Base-by-base conservation (phyloP, 805 yeast genomes). In the Kregervanrija fluxuum region DNA sequence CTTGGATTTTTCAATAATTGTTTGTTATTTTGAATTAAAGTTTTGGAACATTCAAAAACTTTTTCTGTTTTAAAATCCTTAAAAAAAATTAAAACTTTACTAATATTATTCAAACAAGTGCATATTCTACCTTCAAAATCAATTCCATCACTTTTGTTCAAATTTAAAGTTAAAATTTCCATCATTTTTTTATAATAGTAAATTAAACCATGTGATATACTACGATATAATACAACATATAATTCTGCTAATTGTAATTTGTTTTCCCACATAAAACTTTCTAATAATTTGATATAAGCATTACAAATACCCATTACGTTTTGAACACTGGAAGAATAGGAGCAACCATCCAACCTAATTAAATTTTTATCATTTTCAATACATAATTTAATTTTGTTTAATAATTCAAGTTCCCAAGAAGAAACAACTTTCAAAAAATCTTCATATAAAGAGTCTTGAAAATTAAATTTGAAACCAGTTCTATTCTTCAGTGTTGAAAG, bases 211-310 rank as follows among this genome's bases (percentile, higher is more conserved):
- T 75, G 78, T 1, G 90, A 78, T 12, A 87, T 74, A 15, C 80
- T 71, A 48, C 77, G 79, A 49, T 85, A 70, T 17, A 88, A 58
- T 2, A 68, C 60, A 0, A 93, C 82, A 43, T 79, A 73, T 2
- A 85, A 56, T 48, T 71, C 69, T 0, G 95, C 83, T 14, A 74
- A 60, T 52, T 88, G 90, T 42, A 67, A 69, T 40, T 71, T 73
- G 56, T 85, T 71, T 12, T 66, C 62, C 96, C 96, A 90, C 1
- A 74, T 66, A 37, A 86, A 71, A 3, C 70, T 71, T 12, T 69
- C 69, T 38, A 90, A 65, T n/a, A 85, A 68, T 4, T 67, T 63
- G 15, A 85, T 44, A 42, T 62, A 62, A 5, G 66, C 62, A 32
- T 50, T 46, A 50, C 61, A 56, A 4, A 62, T 48, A 30, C 58